Evolutionary conservation across 495 filamentous ascomycete species (phyloP).

Genomic region (Penicillium riverlandense): DNA sequence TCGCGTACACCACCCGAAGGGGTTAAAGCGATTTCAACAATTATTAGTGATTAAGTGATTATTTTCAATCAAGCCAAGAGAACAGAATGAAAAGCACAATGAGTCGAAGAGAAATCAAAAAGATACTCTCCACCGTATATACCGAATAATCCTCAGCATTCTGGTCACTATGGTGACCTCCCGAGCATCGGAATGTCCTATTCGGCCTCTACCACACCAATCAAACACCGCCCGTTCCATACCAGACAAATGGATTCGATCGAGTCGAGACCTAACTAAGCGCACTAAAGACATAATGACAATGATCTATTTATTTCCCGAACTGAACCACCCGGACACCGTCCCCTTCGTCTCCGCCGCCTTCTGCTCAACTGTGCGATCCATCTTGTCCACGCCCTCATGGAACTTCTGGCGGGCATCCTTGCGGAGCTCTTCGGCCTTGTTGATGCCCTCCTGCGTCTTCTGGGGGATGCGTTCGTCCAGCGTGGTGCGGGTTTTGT

Average conservation of each 20-base stretch:
- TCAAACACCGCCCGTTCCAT: background rate
- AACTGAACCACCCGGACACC: conserved; percentile 73
- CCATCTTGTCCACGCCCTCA: conserved; percentile 42
- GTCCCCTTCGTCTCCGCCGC: conserved; percentile 72
- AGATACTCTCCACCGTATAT: too few relatives aligned
- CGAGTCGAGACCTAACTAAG: background rate
- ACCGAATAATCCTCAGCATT: too few relatives aligned
- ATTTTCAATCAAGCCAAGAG: too few relatives aligned
- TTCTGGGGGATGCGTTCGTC: conserved; percentile 54
- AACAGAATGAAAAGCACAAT: too few relatives aligned
- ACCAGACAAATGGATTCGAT: background rate
- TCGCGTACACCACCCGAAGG: too few relatives aligned
- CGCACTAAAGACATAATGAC: conserved; percentile 2
- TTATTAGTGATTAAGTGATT: too few relatives aligned
- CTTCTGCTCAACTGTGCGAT: conserved; percentile 69
- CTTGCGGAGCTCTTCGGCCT: conserved; percentile 54
- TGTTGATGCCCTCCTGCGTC: conserved; percentile 54
- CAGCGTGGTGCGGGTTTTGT: conserved; percentile 50
- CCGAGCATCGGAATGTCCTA: too few relatives aligned
- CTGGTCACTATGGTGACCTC: too few relatives aligned
- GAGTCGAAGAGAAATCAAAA: too few relatives aligned
- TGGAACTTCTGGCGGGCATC: conserved; percentile 30
- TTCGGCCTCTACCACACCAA: too few relatives aligned
- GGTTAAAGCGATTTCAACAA: too few relatives aligned
- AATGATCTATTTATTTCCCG: background rate